Conservation (phyloP, 768 basidiomycete species). For the Leccinum subtestaceum region DNA sequence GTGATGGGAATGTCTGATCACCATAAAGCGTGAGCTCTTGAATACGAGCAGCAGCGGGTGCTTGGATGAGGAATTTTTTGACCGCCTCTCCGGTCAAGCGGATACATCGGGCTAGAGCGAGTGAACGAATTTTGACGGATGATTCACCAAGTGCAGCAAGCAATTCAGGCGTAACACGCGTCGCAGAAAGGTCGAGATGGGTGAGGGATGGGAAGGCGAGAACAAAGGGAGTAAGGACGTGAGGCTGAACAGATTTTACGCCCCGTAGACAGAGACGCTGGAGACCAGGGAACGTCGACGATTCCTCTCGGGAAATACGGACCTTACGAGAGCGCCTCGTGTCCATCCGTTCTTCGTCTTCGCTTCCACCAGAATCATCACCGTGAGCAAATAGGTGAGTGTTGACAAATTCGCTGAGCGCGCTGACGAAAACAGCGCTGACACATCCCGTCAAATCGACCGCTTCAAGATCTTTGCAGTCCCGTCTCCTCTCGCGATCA, state of each 20-base stretch:
- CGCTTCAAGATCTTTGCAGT: slow-evolving; percentile 79
- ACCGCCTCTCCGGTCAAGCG: slow-evolving; percentile 80
- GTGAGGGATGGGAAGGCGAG: slow-evolving; percentile 83
- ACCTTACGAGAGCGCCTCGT: slow-evolving; percentile 34
- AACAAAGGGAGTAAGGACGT: slow-evolving; percentile 69
- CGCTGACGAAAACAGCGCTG: slow-evolving; percentile 84
- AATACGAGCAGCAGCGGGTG: slow-evolving; percentile 59
- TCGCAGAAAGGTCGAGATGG: slow-evolving; percentile 88
- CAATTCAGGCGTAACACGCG: slow-evolving; percentile 75
- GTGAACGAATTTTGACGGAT: slow-evolving; percentile 67
- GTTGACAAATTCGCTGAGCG: slow-evolving; percentile 78
- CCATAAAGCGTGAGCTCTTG: slow-evolving; percentile 87
- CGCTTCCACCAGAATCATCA: slow-evolving; percentile 44
- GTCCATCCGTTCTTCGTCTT: slow-evolving; percentile 34
- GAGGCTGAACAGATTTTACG: slow-evolving; percentile 71
- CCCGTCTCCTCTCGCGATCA: slow-evolving; percentile 68
- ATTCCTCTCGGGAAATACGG: slow-evolving; percentile 42
- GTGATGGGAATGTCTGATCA: slow-evolving; percentile 77
- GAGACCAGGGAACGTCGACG: slow-evolving; percentile 63
- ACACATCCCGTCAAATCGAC: slow-evolving; percentile 95
- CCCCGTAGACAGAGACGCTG: slow-evolving; percentile 80
- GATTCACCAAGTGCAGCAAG: slow-evolving; percentile 65
- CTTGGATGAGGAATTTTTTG: slow-evolving; percentile 65
- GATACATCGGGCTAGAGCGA: slow-evolving; percentile 84
- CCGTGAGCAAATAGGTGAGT: slow-evolving; percentile 51